These are phyloP conservation scores for Penicillium brevicompactum DNA, from an alignment of 2,329 filamentous ascomycete genomes.

Conservation along the genomic window DNA sequence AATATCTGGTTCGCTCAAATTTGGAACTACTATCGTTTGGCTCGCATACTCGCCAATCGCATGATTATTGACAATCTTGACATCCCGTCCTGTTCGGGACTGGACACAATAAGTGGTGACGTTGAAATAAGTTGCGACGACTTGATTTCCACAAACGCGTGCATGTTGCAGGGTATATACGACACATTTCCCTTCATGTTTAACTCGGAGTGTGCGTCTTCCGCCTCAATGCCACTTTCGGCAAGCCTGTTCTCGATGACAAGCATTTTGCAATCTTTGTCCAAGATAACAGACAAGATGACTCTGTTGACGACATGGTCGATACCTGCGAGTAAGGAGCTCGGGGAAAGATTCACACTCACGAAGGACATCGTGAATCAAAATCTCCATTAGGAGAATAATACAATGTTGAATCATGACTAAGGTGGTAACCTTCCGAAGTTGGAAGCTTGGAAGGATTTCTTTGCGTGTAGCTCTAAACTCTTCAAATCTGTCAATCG, in stretches of 20 bases:
- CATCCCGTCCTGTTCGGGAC: not conserved
- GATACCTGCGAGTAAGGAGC: not conserved
- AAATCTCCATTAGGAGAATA: not conserved
- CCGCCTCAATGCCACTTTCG: not conserved
- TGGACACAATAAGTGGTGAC: too few species aligned
- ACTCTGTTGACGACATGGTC: not conserved
- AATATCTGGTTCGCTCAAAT: slow-evolving; percentile 1
- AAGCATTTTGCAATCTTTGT: not conserved
- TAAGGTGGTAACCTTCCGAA: too few species aligned
- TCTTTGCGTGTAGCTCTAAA: too few species aligned
- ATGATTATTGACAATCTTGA: not conserved
- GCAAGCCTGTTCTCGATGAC: not conserved
- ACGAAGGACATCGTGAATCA: not conserved
- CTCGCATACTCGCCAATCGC: slow-evolving; percentile 1
- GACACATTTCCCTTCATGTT: slow-evolving; percentile 3
- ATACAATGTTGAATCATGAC: too few species aligned
- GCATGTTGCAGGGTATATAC: not conserved
- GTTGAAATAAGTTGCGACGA: not conserved
- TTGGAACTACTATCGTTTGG: slow-evolving; percentile 9
- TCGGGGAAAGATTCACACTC: not conserved
- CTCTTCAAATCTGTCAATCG: not conserved
- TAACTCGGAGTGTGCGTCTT: not conserved
- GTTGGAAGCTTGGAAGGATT: too few species aligned
- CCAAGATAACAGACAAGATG: not conserved
- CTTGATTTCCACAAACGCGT: not conserved